Evolutionary conservation across 805 yeast genomes (phyloP).

Genomic region (Sungouiozyma intestinalis): DNA sequence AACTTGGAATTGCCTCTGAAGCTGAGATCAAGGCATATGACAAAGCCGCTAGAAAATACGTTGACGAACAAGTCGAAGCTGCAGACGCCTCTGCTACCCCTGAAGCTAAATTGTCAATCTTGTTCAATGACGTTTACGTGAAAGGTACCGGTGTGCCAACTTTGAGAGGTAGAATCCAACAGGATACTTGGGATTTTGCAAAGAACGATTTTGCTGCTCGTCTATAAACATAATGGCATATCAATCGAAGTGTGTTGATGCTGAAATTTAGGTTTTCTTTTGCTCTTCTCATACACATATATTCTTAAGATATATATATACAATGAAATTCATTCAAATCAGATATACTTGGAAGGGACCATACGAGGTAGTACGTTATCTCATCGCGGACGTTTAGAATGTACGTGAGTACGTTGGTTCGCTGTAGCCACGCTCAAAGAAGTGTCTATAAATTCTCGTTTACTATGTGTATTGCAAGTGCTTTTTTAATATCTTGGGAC

Average conservation of each 20-base stretch:
- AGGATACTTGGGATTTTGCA: constrained; percentile 81
- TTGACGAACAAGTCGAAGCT: constrained; percentile 85
- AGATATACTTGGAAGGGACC: no score
- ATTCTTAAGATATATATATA: neutral
- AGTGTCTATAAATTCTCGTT: no score
- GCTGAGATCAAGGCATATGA: constrained; percentile 90
- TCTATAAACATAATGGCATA: constrained; percentile 8
- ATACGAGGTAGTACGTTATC: no score
- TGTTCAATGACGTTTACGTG: constrained; percentile 94
- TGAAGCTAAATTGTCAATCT: constrained; percentile 86
- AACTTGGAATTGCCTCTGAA: constrained; percentile 79
- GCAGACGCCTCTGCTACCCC: constrained; percentile 95
- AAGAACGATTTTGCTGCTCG: constrained; percentile 35
- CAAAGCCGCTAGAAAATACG: constrained; percentile 91
- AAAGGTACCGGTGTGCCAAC: constrained; percentile 88
- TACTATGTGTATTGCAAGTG: no score
- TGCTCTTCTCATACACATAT: neutral
- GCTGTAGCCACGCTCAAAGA: no score
- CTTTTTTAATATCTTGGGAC: no score
- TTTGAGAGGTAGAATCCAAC: constrained; percentile 93
- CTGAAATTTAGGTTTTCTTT: neutral
- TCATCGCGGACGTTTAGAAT: no score
- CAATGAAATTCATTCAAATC: neutral
- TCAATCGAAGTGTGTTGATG: neutral
- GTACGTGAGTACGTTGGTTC: no score